Evolutionary conservation across 1,284 basidiomycete species (phyloP), one percentile per base, ranked within the genome.

Genomic region (Polyporus tsugae): DNA sequence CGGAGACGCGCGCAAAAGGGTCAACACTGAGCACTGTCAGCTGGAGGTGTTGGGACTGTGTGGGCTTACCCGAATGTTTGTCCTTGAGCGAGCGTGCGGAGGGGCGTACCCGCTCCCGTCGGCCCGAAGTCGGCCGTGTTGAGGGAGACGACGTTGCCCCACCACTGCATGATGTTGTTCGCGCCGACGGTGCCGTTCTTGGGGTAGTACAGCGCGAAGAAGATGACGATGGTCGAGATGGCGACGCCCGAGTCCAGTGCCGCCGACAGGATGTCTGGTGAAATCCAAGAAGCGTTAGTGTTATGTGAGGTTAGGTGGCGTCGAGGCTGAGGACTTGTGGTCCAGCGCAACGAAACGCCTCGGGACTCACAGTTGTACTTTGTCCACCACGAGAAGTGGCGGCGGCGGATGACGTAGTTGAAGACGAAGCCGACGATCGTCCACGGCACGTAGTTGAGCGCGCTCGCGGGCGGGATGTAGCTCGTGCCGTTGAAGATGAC

Each of bases 201-300:
- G 1, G 85, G 85, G 65, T 78, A 86, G 72, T 86, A 83, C 29
- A 86, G 76, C 64, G 80, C 80, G 76, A 87, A 87, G 78, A 84
- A 87, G 42, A 87, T 81, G 22, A 86, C 52, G 46, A 87, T 74
- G 11, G 81, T 79, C 3, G 82, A 78, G 49, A 85, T 77, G 0
- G 85, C 86, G 11, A 84, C 78, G 36, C 85, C 85, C 3, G 82
- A 79, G 70, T 87, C 86, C 36, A 87, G 76, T 0, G 82, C 85
- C 9, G 85, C 86, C 9, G 86, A 86, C 13, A 86, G 76, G 55
- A 86, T 84, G 67, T 86, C 85, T 82, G 49, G 68, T 7, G 6
- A 13, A 17, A n/a, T 29, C 29, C 29, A 2, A 29, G 29, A 29
- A 29, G 29, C 29, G 29, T 29, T 29, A 29, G 29, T 29, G 29